A percentile compares a stretch with the other conserved stretches of the same genome.
Evolutionary conservation across 2,329 filamentous ascomycete species (phyloP).

Genomic region (Diplodia seriata): DNA sequence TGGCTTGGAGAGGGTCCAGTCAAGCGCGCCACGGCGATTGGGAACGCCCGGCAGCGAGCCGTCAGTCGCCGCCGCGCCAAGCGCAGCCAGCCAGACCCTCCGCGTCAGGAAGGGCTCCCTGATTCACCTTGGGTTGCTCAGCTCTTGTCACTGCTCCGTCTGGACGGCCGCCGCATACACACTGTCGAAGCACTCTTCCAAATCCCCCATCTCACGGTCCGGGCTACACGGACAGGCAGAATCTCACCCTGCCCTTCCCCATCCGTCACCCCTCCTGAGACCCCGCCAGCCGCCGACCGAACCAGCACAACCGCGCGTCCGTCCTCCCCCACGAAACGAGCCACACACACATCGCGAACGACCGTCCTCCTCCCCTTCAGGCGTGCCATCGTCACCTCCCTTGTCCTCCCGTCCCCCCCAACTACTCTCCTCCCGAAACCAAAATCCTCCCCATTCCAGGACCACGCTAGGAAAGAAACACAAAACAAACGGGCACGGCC

Average conservation of each 20-base stretch:
- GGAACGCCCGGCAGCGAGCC: neutral
- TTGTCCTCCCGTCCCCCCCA: neutral
- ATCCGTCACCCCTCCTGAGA: slow-evolving; percentile 28
- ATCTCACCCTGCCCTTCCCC: slow-evolving; percentile 14
- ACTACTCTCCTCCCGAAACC: neutral
- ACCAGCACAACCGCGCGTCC: slow-evolving; percentile 19
- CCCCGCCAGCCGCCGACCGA: slow-evolving; percentile 17
- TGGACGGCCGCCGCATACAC: neutral
- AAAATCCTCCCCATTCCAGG: neutral
- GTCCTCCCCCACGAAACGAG: slow-evolving; percentile 7
- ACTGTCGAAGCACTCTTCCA: neutral
- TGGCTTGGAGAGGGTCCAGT: neutral
- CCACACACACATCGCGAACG: slow-evolving; percentile 12
- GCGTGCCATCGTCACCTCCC: slow-evolving; percentile 18
- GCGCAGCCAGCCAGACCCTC: slow-evolving; percentile 13
- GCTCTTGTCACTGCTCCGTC: slow-evolving; percentile 12
- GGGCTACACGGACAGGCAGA: neutral
- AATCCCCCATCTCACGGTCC: neutral
- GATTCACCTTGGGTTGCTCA: slow-evolving; percentile 20
- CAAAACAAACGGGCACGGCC: neutral
- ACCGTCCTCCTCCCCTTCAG: slow-evolving; percentile 5
- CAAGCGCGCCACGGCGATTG: neutral
- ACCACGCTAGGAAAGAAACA: neutral
- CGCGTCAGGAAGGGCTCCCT: slow-evolving; percentile 20
- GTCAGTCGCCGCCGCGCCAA: slow-evolving; percentile 14